A percentile compares a stretch with the other conserved stretches of the same genome.
phyloP scores from a whole-genome alignment of 2,329 filamentous ascomycete species.

The Thielaviopsis populi region DNA sequence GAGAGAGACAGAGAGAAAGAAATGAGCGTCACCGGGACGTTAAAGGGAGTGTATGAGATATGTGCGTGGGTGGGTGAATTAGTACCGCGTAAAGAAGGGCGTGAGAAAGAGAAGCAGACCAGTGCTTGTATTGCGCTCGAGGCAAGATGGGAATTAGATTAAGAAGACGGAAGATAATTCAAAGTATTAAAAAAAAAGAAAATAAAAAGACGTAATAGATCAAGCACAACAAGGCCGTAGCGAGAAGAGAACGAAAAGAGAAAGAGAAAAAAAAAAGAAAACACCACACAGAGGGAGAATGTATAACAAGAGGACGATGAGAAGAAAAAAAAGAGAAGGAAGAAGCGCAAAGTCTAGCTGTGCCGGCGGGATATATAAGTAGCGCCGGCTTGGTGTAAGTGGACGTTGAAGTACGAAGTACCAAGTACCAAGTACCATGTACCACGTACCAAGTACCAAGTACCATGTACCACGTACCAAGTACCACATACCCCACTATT shows the following conservation, averaged over 20 bases:
- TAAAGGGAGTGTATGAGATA: constrained; percentile 10
- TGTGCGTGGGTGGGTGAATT: neutral
- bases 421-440: no score
- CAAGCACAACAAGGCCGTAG: constrained; percentile 18
- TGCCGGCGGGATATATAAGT: no score
- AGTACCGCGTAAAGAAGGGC: constrained; percentile 22
- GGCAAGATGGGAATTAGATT: constrained; percentile 18
- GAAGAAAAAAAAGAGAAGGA: neutral
- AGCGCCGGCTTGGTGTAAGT: no score
- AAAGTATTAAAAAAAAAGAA: constrained; percentile 20
- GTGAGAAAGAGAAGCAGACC: constrained; percentile 32
- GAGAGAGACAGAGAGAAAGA: neutral
- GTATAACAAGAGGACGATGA: constrained; percentile 8
- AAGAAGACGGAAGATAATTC: constrained; percentile 22
- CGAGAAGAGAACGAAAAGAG: constrained; percentile 17
- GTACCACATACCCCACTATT: neutral
- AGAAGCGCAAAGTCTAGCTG: neutral
- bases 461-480: neutral
- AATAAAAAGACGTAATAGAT: constrained; percentile 20
- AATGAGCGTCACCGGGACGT: constrained; percentile 21
- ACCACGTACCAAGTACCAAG: no score
- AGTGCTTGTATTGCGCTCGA: constrained; percentile 30
- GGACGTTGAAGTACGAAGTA: no score
- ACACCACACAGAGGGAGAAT: constrained; percentile 1
- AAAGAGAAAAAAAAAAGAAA: constrained; percentile 17